These are phyloP conservation scores for Lachancea dasiensis DNA, from an alignment of 805 yeast species.

Conservation along the genomic window DNA sequence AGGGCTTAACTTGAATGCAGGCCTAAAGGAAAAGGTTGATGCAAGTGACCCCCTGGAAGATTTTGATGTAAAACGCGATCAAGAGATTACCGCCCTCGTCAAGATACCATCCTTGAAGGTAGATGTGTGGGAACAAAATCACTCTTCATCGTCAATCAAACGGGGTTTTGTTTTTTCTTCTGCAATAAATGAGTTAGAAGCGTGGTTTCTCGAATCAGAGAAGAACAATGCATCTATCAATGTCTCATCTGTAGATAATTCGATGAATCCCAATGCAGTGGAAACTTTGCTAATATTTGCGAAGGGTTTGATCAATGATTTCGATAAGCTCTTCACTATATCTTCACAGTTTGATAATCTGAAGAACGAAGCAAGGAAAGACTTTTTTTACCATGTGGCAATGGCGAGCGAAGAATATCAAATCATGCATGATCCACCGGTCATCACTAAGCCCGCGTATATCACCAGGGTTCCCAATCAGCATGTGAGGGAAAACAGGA, in stretches of 20 bases:
- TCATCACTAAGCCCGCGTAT: slow-evolving; percentile 82
- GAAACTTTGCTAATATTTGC: slow-evolving; percentile 29
- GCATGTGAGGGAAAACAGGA: slow-evolving; percentile 73
- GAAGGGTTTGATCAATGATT: slow-evolving; percentile 9
- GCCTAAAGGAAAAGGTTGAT: background rate
- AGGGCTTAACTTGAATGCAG: background rate
- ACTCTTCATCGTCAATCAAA: background rate
- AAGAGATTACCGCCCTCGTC: background rate
- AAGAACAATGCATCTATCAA: slow-evolving; percentile 25
- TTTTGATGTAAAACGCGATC: background rate
- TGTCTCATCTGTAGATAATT: slow-evolving; percentile 28
- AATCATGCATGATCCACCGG: slow-evolving; percentile 80
- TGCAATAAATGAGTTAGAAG: slow-evolving; percentile 25
- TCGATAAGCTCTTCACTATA: slow-evolving; percentile 11
- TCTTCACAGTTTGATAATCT: slow-evolving; percentile 9
- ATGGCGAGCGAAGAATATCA: slow-evolving; percentile 44
- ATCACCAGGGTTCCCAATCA: slow-evolving; percentile 62
- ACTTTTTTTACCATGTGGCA: slow-evolving; percentile 39
- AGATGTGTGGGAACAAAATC: background rate
- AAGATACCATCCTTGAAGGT: background rate
- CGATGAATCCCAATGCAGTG: slow-evolving; percentile 32
- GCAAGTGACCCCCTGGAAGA: background rate
- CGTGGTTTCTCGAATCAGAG: slow-evolving; percentile 23
- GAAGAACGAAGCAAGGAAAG: slow-evolving; percentile 23
- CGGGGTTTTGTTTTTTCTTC: slow-evolving; percentile 20